Evolutionary conservation across 116 monocot genomes (phyloP), one percentile per base, ranked within the genome.

Genomic region (Phalaenopsis hybrid): DNA sequence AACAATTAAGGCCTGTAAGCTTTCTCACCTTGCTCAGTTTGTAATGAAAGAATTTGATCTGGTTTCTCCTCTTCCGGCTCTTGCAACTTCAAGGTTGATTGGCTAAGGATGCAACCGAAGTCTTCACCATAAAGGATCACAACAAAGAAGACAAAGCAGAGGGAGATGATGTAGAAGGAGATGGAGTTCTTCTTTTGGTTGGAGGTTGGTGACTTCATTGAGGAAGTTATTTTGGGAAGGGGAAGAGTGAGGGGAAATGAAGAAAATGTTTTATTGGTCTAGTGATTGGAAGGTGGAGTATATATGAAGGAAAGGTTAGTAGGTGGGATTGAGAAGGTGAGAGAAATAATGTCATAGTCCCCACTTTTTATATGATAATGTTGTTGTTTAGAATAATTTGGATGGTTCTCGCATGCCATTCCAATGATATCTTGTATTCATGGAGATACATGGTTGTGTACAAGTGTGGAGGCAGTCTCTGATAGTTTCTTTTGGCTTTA

Each of bases 41-140:
- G 63, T 21, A 63, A 63, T 63, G 63, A 21, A 23, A 23, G 63
- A 63, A 21, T 8, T 2, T 9, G 46, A 13, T 21, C 59, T 11
- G 41, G 48, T 34, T 70, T 33, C 10, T 73, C 63, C 41, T n/a
- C 25, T 21, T 9, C 20, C 37, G 70, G 79, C 20, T 55, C 75
- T 10, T 82, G 80, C 55, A 25, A 59, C 6, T 34, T 73, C 63
- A 84, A 51, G 20, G 83, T 46, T 2, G 86, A 77, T 9, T 69
- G 81, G 2, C 69, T 77, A 31, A 87, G 57, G 75, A 81, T 79
- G 84, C 72, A 88, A 52, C 81, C 63, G 80, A 87, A 82, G 81
- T 89, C 86, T 83, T 86, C 82, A 44, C 84, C 81, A 67, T 86
- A 90, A 79, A 94, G 84, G 80, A 92, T 50, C 68, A 76, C 58